phyloP scores from a whole-genome alignment of 352 stramenopile species.

The Phytophthora pistaciae region DNA sequence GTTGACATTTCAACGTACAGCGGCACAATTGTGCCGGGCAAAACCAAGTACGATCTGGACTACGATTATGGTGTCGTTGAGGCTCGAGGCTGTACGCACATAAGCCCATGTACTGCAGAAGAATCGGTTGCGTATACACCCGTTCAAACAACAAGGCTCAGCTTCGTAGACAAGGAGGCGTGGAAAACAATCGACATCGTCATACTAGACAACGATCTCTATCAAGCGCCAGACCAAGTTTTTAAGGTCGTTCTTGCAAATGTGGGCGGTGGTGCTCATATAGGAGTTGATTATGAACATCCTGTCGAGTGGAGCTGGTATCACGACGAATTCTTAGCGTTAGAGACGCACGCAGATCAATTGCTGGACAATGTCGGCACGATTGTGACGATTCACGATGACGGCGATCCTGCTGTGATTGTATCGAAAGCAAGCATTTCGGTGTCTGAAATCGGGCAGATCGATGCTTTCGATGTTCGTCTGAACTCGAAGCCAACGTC shows the following conservation, averaged over 20 bases:
- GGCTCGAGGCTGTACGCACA: constrained; percentile 61
- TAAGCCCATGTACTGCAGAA: constrained; percentile 69
- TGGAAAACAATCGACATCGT: constrained; percentile 55
- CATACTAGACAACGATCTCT: constrained; percentile 72
- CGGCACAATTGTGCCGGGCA: constrained; percentile 60
- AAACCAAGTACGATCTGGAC: constrained; percentile 50
- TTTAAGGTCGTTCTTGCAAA: constrained; percentile 72
- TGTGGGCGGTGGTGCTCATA: constrained; percentile 56
- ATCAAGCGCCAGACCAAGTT: constrained; percentile 65
- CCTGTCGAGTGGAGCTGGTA: constrained; percentile 63
- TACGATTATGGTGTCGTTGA: constrained; percentile 71
- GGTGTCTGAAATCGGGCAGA: constrained; percentile 72
- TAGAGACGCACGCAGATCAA: constrained; percentile 46
- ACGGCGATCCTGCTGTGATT: constrained; percentile 67
- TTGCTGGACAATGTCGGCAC: constrained; percentile 69
- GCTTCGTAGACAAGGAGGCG: constrained; percentile 57
- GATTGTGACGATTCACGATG: constrained; percentile 76
- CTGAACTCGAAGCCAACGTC: constrained; percentile 61
- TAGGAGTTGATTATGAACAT: constrained; percentile 72
- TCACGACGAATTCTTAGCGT: constrained; percentile 42
- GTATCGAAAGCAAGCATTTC: constrained; percentile 75
- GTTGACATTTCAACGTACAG: constrained; percentile 70
- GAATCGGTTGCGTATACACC: constrained; percentile 55
- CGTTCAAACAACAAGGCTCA: constrained; percentile 52
- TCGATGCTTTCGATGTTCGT: constrained; percentile 53